These are phyloP conservation scores for Wilcoxina mikolae DNA, from an alignment of 495 filamentous ascomycete species.

Conservation along the genomic window DNA sequence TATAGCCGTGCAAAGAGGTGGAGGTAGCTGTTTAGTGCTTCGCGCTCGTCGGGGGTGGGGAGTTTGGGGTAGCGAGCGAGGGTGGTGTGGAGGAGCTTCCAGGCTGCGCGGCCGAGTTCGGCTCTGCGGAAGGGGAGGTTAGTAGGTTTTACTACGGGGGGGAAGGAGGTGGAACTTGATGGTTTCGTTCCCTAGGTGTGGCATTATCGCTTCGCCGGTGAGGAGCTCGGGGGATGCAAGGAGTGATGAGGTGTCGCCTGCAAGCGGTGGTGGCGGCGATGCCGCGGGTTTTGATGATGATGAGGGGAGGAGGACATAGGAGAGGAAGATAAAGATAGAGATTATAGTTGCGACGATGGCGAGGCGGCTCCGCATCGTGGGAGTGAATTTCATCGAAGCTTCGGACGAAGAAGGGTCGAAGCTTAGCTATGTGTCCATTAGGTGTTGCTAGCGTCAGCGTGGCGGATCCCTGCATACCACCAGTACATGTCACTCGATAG, in stretches of 20 bases:
- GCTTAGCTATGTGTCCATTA: too few relatives aligned
- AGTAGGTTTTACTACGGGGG: not conserved
- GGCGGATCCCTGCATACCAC: too few relatives aligned
- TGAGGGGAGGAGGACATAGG: constrained; percentile 13
- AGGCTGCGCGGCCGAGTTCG: constrained; percentile 17
- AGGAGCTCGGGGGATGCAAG: constrained; percentile 33
- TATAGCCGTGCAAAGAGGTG: constrained; percentile 85
- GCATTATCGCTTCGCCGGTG: constrained; percentile 68
- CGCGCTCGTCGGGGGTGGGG: constrained; percentile 66
- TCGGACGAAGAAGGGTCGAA: too few relatives aligned
- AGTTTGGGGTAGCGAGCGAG: constrained; percentile 85
- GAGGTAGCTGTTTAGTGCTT: constrained; percentile 70
- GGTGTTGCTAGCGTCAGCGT: too few relatives aligned
- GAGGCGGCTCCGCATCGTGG: constrained; percentile 9
- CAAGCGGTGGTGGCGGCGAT: not conserved
- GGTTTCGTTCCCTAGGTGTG: constrained; percentile 83
- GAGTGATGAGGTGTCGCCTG: constrained; percentile 5
- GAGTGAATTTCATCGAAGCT: too few relatives aligned
- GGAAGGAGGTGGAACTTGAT: constrained; percentile 42
- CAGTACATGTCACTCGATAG: too few relatives aligned
- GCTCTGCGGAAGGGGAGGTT: constrained; percentile 4
- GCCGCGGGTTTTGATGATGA: too few relatives aligned
- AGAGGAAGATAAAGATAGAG: constrained; percentile 17
- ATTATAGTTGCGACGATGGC: constrained; percentile 12
- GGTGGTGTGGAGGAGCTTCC: constrained; percentile 72